Percentiles rank a stretch among this genome's conserved stretches.
Evolutionary conservation across 2,329 filamentous ascomycete species (phyloP).

Genomic region (Talaromyces sp.): DNA sequence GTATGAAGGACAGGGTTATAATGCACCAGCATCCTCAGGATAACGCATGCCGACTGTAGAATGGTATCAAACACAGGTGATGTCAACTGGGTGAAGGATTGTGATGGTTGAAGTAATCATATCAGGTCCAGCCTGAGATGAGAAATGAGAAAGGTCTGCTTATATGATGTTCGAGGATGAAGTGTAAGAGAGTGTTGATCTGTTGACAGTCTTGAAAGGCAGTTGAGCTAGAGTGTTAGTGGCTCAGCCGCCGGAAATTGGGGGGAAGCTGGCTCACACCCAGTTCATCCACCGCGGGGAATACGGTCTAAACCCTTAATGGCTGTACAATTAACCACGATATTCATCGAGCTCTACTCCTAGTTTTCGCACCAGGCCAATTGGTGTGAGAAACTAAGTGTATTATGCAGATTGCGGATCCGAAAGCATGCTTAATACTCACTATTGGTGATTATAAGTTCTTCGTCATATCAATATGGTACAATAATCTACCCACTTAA

Average conservation of each 20-base stretch:
- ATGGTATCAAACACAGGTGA: constrained; percentile 16
- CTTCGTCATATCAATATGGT: constrained; percentile 1
- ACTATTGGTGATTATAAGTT: background rate
- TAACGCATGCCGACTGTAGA: constrained; percentile 8
- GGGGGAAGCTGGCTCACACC: background rate
- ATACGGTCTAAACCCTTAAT: constrained; percentile 1
- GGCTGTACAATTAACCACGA: background rate
- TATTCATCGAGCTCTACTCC: background rate
- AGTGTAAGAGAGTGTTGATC: background rate
- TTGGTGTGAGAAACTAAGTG: too few relatives aligned
- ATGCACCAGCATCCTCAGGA: constrained; percentile 3
- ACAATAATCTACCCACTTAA: background rate
- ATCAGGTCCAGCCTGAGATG: constrained; percentile 36
- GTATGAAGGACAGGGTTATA: background rate
- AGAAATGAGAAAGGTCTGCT: background rate
- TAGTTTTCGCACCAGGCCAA: too few relatives aligned
- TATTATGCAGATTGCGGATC: too few relatives aligned
- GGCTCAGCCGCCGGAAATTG: background rate
- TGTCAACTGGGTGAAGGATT: constrained; percentile 9
- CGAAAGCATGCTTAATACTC: background rate
- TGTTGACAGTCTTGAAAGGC: background rate
- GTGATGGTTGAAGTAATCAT: constrained; percentile 17
- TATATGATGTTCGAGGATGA: background rate
- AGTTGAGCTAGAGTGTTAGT: background rate
- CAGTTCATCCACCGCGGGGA: background rate